A percentile compares a stretch with the other conserved stretches of the same genome.
Conservation (phyloP, 805 yeast genomes). For the Wickerhamiella sorbophila region DNA sequence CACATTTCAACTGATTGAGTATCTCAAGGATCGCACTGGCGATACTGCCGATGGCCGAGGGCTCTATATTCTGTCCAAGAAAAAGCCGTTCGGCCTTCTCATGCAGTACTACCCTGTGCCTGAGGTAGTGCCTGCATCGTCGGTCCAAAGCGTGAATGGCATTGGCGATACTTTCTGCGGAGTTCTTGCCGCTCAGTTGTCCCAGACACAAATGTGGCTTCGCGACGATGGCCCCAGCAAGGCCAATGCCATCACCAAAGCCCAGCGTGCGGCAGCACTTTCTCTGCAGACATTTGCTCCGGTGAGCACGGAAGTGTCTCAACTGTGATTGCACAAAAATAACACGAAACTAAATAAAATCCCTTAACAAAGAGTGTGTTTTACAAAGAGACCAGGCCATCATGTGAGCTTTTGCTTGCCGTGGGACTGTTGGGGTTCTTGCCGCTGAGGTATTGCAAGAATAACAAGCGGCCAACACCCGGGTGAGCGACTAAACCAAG, state of each 20-base stretch:
- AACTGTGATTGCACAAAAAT: too few relatives aligned
- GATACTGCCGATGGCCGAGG: constrained; percentile 16
- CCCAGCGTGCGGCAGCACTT: constrained; percentile 27
- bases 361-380: too few relatives aligned
- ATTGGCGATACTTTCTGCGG: constrained; percentile 82
- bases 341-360: too few relatives aligned
- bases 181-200: constrained; percentile 34
- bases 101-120: constrained; percentile 45
- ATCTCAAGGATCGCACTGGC: constrained; percentile 18
- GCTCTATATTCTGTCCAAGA: constrained; percentile 14
- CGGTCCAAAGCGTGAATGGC: constrained; percentile 59
- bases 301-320: constrained; percentile 18
- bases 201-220: constrained; percentile 21
- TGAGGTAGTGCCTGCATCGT: constrained; percentile 26
- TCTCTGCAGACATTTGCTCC: constrained; percentile 23
- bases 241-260: constrained; percentile 19
- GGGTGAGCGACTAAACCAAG: constrained; percentile 56
- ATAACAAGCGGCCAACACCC: constrained; percentile 47
- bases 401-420: constrained; percentile 21
- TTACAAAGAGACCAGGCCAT: constrained; percentile 8
- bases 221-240: constrained; percentile 22
- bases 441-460: constrained; percentile 65
- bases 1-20: constrained; percentile 26
- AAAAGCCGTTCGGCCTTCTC: constrained; percentile 34
- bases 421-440: constrained; percentile 48